phyloP scores from a whole-genome alignment of 345 rosid species.

The Isatis tinctoria region DNA sequence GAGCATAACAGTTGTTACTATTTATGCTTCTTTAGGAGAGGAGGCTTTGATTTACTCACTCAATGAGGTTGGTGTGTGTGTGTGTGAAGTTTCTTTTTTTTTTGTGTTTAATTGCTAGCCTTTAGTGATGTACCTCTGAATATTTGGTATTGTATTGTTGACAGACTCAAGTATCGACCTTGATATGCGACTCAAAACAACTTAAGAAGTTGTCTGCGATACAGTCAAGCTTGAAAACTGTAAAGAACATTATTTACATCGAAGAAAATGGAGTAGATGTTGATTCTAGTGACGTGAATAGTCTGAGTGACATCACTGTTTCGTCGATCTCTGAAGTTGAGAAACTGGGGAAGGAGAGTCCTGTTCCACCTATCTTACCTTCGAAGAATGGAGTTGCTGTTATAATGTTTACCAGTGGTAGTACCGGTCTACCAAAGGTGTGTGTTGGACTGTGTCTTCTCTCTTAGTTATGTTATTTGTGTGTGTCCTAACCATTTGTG shows the following conservation, averaged over 20 bases:
- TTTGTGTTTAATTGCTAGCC: background rate
- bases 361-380: constrained; percentile 58
- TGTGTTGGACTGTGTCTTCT: constrained; percentile 21
- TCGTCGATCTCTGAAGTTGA: constrained; percentile 73
- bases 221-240: constrained; percentile 46
- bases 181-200: constrained; percentile 76
- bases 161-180: constrained; percentile 79
- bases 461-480: background rate
- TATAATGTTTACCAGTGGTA: constrained; percentile 95
- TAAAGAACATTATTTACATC: constrained; percentile 70
- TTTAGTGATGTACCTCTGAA: background rate
- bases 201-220: constrained; percentile 63
- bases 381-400: constrained; percentile 67
- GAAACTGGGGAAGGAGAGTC: constrained; percentile 55
- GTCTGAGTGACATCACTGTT: constrained; percentile 45
- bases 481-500: constrained; percentile 20
- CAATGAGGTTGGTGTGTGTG: constrained; percentile 80
- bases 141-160: constrained; percentile 8
- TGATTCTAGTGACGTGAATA: constrained; percentile 34
- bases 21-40: constrained; percentile 90
- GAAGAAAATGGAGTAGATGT: constrained; percentile 49
- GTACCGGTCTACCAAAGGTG: constrained; percentile 95
- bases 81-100: background rate
- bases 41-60: constrained; percentile 82
- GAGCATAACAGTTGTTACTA: constrained; percentile 66